A percentile compares a stretch with the other conserved stretches of the same genome.
These are phyloP conservation scores for Lentinula detonsa DNA, from an alignment of 768 basidiomycete genomes.

Conservation along the genomic window DNA sequence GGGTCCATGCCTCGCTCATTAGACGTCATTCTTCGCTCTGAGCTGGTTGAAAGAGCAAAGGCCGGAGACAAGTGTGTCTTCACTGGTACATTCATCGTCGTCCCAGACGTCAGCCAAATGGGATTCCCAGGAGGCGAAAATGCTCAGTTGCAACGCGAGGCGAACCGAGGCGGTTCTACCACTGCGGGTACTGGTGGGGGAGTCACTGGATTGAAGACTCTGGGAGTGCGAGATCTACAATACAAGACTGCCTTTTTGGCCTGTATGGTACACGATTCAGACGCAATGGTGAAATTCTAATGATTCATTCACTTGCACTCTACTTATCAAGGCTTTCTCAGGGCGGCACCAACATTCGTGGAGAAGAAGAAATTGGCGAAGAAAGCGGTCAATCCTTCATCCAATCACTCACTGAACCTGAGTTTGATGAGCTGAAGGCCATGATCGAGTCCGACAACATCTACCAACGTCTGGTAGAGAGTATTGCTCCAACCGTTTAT, in stretches of 20 bases:
- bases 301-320: neutral
- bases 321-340: conserved; percentile 20
- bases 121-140: conserved; percentile 92
- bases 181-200: conserved; percentile 66
- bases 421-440: conserved; percentile 88
- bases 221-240: conserved; percentile 93
- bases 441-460: conserved; percentile 97
- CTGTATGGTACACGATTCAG: conserved; percentile 93
- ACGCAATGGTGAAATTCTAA: conserved; percentile 64
- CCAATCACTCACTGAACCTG: conserved; percentile 83
- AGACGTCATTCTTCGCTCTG: conserved; percentile 91
- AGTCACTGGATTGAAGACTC: conserved; percentile 88
- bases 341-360: conserved; percentile 84
- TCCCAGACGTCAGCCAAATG: conserved; percentile 95
- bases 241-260: conserved; percentile 99
- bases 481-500: conserved; percentile 96
- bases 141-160: conserved; percentile 85
- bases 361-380: conserved; percentile 78
- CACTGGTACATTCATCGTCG: conserved; percentile 96
- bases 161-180: conserved; percentile 56
- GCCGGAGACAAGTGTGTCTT: conserved; percentile 99
- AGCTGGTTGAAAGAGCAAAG: conserved; percentile 97
- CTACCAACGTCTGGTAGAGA: conserved; percentile 87
- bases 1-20: conserved; percentile 97
- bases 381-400: conserved; percentile 81